Percentiles rank a stretch among this genome's conserved stretches.
Evolutionary conservation across 768 basidiomycete genomes (phyloP).

Genomic region (Kwoniella sp.): DNA sequence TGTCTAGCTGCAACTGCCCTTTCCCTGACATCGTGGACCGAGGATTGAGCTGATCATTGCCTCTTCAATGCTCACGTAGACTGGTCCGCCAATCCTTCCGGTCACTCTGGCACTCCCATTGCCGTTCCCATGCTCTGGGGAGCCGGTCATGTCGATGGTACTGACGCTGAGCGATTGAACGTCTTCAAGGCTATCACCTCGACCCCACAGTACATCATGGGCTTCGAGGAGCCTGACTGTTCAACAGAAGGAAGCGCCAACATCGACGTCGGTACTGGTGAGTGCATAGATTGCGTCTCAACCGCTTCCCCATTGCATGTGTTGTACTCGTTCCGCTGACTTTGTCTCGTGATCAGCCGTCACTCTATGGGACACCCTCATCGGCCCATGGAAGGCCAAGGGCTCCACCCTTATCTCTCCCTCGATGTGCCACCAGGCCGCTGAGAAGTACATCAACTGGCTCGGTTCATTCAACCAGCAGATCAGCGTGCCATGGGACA

Average conservation of each 20-base stretch:
- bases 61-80: slow-evolving; percentile 15
- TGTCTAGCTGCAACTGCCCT: not conserved
- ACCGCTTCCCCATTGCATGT: not conserved
- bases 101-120: slow-evolving; percentile 30
- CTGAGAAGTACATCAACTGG: slow-evolving; percentile 48
- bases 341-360: slow-evolving; percentile 27
- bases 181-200: slow-evolving; percentile 47
- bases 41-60: not conserved
- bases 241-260: slow-evolving; percentile 36
- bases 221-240: slow-evolving; percentile 57
- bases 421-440: slow-evolving; percentile 57
- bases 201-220: slow-evolving; percentile 53
- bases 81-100: slow-evolving; percentile 33
- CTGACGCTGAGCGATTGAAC: slow-evolving; percentile 47
- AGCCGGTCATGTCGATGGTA: slow-evolving; percentile 39
- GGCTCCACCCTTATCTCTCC: slow-evolving; percentile 52
- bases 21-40: not conserved
- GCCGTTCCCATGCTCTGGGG: slow-evolving; percentile 55
- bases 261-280: slow-evolving; percentile 34
- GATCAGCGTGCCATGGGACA: slow-evolving; percentile 41
- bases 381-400: slow-evolving; percentile 44
- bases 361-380: slow-evolving; percentile 47
- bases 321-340: not conserved
- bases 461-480: slow-evolving; percentile 44
- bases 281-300: not conserved